These are phyloP conservation scores for Magnusiomyces tetraspermus DNA, from an alignment of 1,139 yeast genomes.

Conservation along the genomic window DNA sequence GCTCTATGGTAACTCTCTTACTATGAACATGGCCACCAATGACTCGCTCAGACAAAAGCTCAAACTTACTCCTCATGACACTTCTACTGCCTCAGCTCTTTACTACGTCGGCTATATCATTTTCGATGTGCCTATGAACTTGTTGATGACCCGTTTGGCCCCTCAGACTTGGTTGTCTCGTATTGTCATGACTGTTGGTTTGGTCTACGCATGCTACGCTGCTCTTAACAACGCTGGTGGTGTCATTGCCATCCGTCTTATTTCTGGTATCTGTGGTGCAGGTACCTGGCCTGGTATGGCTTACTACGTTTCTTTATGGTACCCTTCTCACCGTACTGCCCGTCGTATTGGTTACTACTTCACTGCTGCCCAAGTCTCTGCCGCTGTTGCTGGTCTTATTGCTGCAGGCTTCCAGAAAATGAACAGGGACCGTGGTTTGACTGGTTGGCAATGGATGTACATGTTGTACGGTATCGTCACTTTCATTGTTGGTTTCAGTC, in stretches of 20 bases:
- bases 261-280: constrained; percentile 75
- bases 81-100: constrained; percentile 69
- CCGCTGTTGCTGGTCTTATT: constrained; percentile 77
- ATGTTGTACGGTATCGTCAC: constrained; percentile 68
- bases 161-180: constrained; percentile 83
- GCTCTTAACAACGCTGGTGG: constrained; percentile 49
- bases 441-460: constrained; percentile 89
- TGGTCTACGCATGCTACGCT: constrained; percentile 65
- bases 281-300: constrained; percentile 95
- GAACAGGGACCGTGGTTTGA: constrained; percentile 58
- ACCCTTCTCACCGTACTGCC: constrained; percentile 70
- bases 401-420: constrained; percentile 82
- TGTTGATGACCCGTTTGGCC: constrained; percentile 70
- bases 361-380: constrained; percentile 84
- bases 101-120: constrained; percentile 76
- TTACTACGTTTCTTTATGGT: constrained; percentile 76
- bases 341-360: constrained; percentile 79
- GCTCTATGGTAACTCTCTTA: constrained; percentile 69
- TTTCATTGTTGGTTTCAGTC: constrained; percentile 51
- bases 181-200: constrained; percentile 66
- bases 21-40: constrained; percentile 60
- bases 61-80: constrained; percentile 44
- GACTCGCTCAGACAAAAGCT: constrained; percentile 55
- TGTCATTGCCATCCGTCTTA: constrained; percentile 59
- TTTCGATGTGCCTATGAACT: constrained; percentile 82